phyloP scores from a whole-genome alignment of 495 filamentous ascomycete genomes.

The Chlorociboria aeruginascens region DNA sequence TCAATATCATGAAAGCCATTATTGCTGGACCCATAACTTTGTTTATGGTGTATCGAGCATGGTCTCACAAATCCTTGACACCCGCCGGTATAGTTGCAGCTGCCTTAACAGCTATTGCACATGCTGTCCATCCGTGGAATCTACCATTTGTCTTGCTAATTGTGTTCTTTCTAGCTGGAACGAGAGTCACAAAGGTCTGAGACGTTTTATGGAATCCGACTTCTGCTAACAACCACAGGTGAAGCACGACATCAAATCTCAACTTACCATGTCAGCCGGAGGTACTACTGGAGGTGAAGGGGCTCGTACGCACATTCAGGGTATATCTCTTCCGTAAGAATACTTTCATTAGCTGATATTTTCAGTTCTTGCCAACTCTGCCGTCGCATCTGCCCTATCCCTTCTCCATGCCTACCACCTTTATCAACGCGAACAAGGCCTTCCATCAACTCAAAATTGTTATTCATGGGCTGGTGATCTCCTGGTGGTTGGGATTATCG shows the following conservation, averaged over 20 bases:
- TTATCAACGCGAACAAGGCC: constrained; percentile 24
- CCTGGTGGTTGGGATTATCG: constrained; percentile 45
- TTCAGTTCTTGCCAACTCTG: constrained; percentile 71
- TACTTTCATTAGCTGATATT: neutral
- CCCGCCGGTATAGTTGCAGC: constrained; percentile 59
- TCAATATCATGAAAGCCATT: constrained; percentile 50
- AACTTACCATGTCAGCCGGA: constrained; percentile 61
- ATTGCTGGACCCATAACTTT: constrained; percentile 54
- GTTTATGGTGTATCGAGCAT: constrained; percentile 56
- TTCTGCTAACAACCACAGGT: constrained; percentile 36
- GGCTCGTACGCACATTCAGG: constrained; percentile 70
- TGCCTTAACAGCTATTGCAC: constrained; percentile 56
- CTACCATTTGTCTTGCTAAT: constrained; percentile 71
- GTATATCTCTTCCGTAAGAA: constrained; percentile 1
- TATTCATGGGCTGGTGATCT: constrained; percentile 40
- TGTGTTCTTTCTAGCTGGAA: constrained; percentile 82
- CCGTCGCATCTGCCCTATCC: constrained; percentile 61
- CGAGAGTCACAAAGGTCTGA: constrained; percentile 64
- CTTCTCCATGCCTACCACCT: constrained; percentile 60
- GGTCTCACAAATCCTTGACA: constrained; percentile 64
- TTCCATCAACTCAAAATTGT: constrained; percentile 21
- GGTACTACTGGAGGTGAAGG: constrained; percentile 68
- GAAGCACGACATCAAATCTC: constrained; percentile 77
- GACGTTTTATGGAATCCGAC: neutral
- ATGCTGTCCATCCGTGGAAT: constrained; percentile 84